Conservation (phyloP, 805 yeast species). For the Teunomyces barrocoloradensis region DNA sequence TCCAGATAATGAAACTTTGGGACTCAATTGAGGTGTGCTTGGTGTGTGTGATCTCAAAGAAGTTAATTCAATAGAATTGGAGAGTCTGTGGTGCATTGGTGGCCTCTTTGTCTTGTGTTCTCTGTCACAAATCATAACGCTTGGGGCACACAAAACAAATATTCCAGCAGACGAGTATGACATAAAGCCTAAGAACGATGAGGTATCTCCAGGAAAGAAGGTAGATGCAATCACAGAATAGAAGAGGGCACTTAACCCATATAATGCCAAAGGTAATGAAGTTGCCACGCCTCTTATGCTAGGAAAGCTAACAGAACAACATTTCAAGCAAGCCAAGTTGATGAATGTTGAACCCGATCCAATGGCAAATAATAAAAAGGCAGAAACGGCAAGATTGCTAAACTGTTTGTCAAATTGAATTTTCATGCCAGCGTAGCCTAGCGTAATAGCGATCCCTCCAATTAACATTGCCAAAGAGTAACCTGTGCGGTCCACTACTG, state of each 20-base stretch:
- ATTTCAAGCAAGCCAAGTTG: conserved; percentile 63
- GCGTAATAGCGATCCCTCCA: conserved; percentile 49
- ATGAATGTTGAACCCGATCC: conserved; percentile 71
- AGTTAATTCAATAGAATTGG: conserved; percentile 7
- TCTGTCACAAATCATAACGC: conserved; percentile 40
- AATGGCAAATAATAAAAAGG: conserved; percentile 49
- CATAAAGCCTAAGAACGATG: conserved; percentile 48
- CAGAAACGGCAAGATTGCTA: conserved; percentile 41
- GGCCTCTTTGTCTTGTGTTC: conserved; percentile 18
- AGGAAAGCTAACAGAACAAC: conserved; percentile 71
- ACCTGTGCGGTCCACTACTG: conserved; percentile 61
- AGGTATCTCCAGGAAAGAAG: conserved; percentile 58
- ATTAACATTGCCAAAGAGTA: conserved; percentile 49
- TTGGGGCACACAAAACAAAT: conserved; percentile 46
- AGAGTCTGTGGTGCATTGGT: conserved; percentile 3
- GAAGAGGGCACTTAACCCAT: conserved; percentile 71
- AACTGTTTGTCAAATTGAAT: conserved; percentile 44
- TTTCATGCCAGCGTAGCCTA: conserved; percentile 58
- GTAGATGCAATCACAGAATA: conserved; percentile 55
- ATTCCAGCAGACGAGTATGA: conserved; percentile 42
- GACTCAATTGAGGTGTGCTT: conserved; percentile 9
- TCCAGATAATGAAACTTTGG: conserved; percentile 3
- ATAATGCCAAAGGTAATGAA: conserved; percentile 68
- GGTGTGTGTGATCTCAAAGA: conserved; percentile 6
- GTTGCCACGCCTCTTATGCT: conserved; percentile 70